phyloP scores from a whole-genome alignment of 1,284 basidiomycete genomes.

The Austroboletus novae-zelandiae region DNA sequence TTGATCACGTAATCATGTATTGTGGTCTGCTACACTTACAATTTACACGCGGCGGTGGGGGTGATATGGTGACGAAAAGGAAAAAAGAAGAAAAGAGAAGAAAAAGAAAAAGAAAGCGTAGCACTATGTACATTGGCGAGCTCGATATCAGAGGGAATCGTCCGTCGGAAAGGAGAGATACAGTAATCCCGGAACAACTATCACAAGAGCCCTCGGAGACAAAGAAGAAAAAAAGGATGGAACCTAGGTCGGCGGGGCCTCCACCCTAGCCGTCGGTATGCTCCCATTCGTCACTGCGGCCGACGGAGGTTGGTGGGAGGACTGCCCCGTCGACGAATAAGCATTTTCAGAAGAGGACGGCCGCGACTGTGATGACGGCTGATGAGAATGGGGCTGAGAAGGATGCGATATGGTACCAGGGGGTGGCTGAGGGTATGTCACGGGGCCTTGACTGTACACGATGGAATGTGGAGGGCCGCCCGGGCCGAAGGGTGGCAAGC shows the following conservation, averaged over 20 bases:
- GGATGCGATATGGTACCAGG: conserved; percentile 42
- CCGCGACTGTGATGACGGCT: conserved; percentile 37
- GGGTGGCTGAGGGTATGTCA: conserved; percentile 43
- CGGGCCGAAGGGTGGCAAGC: conserved; percentile 51
- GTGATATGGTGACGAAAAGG: conserved; percentile 3
- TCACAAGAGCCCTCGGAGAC: conserved; percentile 11
- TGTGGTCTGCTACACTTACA: conserved; percentile 14
- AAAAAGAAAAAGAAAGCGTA: conserved; percentile 6
- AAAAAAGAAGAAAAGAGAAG: not conserved
- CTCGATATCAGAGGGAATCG: conserved; percentile 15
- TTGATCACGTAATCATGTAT: conserved; percentile 29
- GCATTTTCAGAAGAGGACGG: conserved; percentile 50
- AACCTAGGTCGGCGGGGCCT: conserved; percentile 26
- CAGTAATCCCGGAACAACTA: conserved; percentile 19
- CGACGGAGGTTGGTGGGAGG: conserved; percentile 28
- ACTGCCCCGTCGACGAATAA: conserved; percentile 40
- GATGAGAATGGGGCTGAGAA: conserved; percentile 37
- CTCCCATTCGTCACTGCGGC: conserved; percentile 33
- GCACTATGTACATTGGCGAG: conserved; percentile 31
- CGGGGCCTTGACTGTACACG: conserved; percentile 49
- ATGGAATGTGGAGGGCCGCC: conserved; percentile 51
- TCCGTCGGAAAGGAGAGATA: conserved; percentile 26
- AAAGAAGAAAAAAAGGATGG: conserved; percentile 1
- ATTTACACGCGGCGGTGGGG: conserved; percentile 6
- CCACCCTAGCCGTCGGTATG: conserved; percentile 33